Percentiles rank a stretch among this genome's conserved stretches.
phyloP scores from a whole-genome alignment of 345 rosid species.

The Abelmoschus esculentus region DNA sequence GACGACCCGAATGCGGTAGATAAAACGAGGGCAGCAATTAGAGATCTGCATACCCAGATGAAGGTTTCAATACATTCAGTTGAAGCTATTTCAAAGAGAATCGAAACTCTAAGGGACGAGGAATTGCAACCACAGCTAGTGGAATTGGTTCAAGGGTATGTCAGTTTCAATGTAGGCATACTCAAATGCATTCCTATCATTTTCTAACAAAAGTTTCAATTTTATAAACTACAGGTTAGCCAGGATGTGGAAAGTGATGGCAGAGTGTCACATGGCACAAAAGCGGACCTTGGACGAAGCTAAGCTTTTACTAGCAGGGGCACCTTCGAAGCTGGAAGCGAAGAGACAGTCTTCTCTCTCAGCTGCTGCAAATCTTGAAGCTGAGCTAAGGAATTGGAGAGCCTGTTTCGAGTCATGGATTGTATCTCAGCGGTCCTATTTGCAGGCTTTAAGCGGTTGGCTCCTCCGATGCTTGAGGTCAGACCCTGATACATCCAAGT shows the following conservation, averaged over 20 bases:
- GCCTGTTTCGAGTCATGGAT: slow-evolving; percentile 78
- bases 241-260: slow-evolving; percentile 94
- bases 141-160: slow-evolving; percentile 82
- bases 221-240: slow-evolving; percentile 43
- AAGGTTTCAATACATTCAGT: slow-evolving; percentile 77
- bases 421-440: slow-evolving; percentile 69
- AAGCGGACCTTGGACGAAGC: slow-evolving; percentile 82
- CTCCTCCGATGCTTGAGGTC: slow-evolving; percentile 61
- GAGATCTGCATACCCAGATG: slow-evolving; percentile 76
- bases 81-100: slow-evolving; percentile 77
- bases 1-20: slow-evolving; percentile 51
- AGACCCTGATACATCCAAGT: slow-evolving; percentile 57
- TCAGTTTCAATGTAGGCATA: background rate
- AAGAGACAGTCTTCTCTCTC: slow-evolving; percentile 42
- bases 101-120: slow-evolving; percentile 81
- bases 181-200: background rate
- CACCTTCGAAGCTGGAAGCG: slow-evolving; percentile 57
- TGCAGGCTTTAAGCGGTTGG: slow-evolving; percentile 72
- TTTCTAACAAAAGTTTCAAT: slow-evolving; percentile 2
- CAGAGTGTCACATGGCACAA: slow-evolving; percentile 77
- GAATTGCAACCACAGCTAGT: slow-evolving; percentile 91
- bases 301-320: slow-evolving; percentile 67
- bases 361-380: slow-evolving; percentile 59
- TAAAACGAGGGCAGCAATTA: slow-evolving; percentile 61
- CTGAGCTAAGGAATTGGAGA: slow-evolving; percentile 80